Evolutionary conservation across 2,329 filamentous ascomycete species (phyloP).

Genomic region (Nothophoma quercina): DNA sequence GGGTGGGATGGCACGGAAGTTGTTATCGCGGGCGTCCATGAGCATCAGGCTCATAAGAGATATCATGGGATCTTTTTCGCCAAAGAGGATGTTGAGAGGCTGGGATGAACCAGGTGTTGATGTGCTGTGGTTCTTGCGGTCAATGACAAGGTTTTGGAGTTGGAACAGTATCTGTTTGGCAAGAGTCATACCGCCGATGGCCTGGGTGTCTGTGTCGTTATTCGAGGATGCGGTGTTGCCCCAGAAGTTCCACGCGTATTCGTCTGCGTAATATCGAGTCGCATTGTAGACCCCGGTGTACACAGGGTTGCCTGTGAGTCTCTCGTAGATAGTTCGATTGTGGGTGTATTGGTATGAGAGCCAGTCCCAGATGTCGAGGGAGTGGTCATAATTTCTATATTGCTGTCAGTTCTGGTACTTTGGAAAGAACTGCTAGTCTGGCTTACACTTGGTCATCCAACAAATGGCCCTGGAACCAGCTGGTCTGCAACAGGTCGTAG

Average conservation of each 20-base stretch:
- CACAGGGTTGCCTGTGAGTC: constrained; percentile 41
- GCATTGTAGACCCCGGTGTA: constrained; percentile 33
- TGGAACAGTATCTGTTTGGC: constrained; percentile 35
- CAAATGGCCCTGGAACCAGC: constrained; percentile 50
- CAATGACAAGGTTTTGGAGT: constrained; percentile 30
- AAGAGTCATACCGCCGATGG: constrained; percentile 43
- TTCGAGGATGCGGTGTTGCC: constrained; percentile 52
- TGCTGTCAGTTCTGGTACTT: not conserved
- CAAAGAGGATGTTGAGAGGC: constrained; percentile 55
- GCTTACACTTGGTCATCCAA: constrained; percentile 12
- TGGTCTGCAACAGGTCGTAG: constrained; percentile 56
- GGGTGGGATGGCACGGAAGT: constrained; percentile 37
- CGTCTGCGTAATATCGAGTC: constrained; percentile 56
- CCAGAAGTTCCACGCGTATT: constrained; percentile 53
- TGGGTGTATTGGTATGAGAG: constrained; percentile 62
- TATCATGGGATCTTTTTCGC: constrained; percentile 44
- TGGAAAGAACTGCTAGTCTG: not conserved
- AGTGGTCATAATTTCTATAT: constrained; percentile 59
- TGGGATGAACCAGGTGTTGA: constrained; percentile 33
- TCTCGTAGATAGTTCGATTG: constrained; percentile 53
- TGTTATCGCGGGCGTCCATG: constrained; percentile 25
- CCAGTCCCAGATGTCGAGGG: constrained; percentile 64
- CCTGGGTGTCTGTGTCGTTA: constrained; percentile 28
- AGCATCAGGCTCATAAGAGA: constrained; percentile 41
- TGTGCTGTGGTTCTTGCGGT: constrained; percentile 16